phyloP scores from a whole-genome alignment of 129 eudicot genomes.

The Lactuca sativa region DNA sequence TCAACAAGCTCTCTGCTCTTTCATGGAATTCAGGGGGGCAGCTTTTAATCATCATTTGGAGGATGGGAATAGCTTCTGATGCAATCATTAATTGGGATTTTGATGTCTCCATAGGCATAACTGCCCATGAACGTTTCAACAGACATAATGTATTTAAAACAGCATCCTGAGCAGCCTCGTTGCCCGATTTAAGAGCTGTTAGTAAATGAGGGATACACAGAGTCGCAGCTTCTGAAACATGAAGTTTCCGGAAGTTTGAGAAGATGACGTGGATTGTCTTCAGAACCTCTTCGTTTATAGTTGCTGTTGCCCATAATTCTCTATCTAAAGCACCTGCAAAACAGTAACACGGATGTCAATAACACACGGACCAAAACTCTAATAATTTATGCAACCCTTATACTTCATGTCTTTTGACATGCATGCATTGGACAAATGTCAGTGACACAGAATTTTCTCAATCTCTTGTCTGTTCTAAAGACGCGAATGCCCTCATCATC shows the following conservation, averaged over 20 bases:
- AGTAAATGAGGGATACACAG: slow-evolving; percentile 73
- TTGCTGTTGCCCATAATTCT: slow-evolving; percentile 62
- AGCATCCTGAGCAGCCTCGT: slow-evolving; percentile 75
- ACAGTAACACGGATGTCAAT: slow-evolving; percentile 3
- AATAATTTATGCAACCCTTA: too few species aligned
- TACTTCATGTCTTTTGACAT: too few species aligned
- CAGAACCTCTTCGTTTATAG: slow-evolving; percentile 64
- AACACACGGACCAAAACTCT: too few species aligned
- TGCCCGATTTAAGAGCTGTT: slow-evolving; percentile 65
- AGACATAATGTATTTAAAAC: slow-evolving; percentile 60
- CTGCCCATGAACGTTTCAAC: slow-evolving; percentile 73
- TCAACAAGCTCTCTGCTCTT: slow-evolving; percentile 69
- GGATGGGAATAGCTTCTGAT: slow-evolving; percentile 74
- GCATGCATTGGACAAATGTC: too few species aligned
- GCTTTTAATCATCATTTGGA: slow-evolving; percentile 70
- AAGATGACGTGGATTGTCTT: slow-evolving; percentile 65
- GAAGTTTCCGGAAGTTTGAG: slow-evolving; percentile 74
- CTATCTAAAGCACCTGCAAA: slow-evolving; percentile 79
- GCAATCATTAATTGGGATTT: slow-evolving; percentile 67
- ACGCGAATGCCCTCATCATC: too few species aligned
- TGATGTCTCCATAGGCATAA: slow-evolving; percentile 61
- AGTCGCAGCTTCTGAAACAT: slow-evolving; percentile 73
- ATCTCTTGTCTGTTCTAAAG: too few species aligned
- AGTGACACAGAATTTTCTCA: too few species aligned
- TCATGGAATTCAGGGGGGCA: slow-evolving; percentile 79